Base-by-base conservation (phyloP, 1,284 basidiomycete genomes). In the Limonomyces culmigenus region DNA sequence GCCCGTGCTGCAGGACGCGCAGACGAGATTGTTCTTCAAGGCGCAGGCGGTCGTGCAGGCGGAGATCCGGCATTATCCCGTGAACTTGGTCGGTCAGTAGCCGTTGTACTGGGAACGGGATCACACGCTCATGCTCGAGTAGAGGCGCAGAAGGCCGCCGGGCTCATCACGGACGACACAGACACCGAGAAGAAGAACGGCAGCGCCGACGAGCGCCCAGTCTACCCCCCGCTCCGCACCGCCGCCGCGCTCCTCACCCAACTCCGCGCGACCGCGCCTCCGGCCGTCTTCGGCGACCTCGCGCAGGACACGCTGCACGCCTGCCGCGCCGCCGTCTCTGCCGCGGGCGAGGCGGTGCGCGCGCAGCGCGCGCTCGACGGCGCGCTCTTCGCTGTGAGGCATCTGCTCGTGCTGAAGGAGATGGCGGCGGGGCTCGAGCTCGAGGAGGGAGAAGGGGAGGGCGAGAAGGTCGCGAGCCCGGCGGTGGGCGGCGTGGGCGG, bases 1-100 rank as follows among this genome's bases (percentile, higher is more conserved):
- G 49, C 87, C 89, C 71, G 79, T 95, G 2, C 56, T 93, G 16
- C 88, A 93, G 53, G 91, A 95, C 49, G 87, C 88, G 2, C 91
- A 95, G 59, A 95, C 91, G 4, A 62, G 88, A 36, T 55, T 95
- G 35, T 87, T 95, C 45, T 95, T 95, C 65, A 81, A 92, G 49
- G 89, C 89, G 5, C 89, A 95, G 54, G 70, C 85, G 1, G 67
- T 93, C 34, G 74, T 95, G 32, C 83, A 91, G 49, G 68, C 71
- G 19, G 89, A 95, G 35, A 86, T 95, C 30, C 61, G 79, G 46
- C 76, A 84, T 49, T 93, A 81, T 54, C 63, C 65, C 13, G 76
- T 75, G 38, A 81, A 78, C 44, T 64, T 87, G 32, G 53, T 70
- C 38, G 63, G 77, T 76, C 38, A 42, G 70, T 57, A 21, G 20